These are phyloP conservation scores for Gossypium ekmanianum DNA, from an alignment of 345 rosid species.

Conservation along the genomic window DNA sequence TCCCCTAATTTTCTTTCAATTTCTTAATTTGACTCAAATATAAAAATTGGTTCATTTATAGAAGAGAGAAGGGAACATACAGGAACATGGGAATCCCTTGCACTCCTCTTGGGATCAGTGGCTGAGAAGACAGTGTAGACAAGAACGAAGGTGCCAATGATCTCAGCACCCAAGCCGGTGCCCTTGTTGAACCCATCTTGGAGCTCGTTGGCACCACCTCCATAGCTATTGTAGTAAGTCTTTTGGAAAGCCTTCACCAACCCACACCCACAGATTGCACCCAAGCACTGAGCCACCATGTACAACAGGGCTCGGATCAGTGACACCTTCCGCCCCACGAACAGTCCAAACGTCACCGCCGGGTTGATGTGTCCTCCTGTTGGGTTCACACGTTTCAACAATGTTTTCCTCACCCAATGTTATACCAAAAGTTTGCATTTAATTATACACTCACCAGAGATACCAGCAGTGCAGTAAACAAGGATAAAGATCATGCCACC, in stretches of 20 bases:
- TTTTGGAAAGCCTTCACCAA: conserved; percentile 58
- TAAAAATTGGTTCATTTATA: no score
- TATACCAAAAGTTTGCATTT: not conserved
- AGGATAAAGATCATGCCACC: conserved; percentile 97
- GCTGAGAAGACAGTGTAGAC: conserved; percentile 82
- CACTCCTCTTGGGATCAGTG: conserved; percentile 73
- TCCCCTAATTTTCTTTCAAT: not conserved
- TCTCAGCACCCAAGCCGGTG: conserved; percentile 67
- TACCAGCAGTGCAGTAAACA: conserved; percentile 91
- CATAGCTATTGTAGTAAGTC: conserved; percentile 52
- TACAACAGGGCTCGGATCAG: conserved; percentile 49
- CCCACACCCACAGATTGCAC: conserved; percentile 65
- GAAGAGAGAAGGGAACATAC: conserved; percentile 30
- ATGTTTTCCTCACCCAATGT: no score
- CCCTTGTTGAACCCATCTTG: conserved; percentile 49
- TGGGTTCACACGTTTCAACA: not conserved
- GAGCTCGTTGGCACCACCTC: conserved; percentile 61
- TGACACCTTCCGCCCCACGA: conserved; percentile 52
- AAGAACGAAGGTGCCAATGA: conserved; percentile 70
- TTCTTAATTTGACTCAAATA: no score
- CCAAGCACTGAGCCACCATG: conserved; percentile 63
- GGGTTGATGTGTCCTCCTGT: conserved; percentile 69
- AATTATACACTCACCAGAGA: conserved; percentile 51
- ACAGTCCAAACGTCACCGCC: conserved; percentile 61
- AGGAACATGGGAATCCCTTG: conserved; percentile 76